These are phyloP conservation scores for Gnomoniopsis smithogilvyi DNA, from an alignment of 2,329 filamentous ascomycete genomes.

Conservation along the genomic window DNA sequence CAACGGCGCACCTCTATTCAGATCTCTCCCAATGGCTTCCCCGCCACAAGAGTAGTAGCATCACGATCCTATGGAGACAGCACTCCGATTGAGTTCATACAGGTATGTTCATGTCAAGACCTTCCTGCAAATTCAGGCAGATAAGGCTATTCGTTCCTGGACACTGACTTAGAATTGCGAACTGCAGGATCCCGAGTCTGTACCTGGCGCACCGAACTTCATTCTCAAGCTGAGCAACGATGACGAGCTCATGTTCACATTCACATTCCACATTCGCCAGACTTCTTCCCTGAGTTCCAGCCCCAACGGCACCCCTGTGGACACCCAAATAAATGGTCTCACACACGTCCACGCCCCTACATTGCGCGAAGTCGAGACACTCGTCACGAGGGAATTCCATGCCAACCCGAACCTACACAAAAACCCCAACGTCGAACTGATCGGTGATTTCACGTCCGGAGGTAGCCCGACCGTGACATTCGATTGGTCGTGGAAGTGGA, in stretches of 20 bases:
- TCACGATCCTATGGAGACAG: slow-evolving; percentile 72
- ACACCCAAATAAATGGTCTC: slow-evolving; percentile 81
- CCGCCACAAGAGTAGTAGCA: slow-evolving; percentile 73
- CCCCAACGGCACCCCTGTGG: slow-evolving; percentile 50
- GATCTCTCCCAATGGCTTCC: slow-evolving; percentile 82
- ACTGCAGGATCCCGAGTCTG: slow-evolving; percentile 70
- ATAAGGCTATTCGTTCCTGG: background rate
- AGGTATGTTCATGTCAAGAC: slow-evolving; percentile 52
- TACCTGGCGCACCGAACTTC: slow-evolving; percentile 61
- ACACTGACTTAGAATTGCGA: slow-evolving; percentile 8
- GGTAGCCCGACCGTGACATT: slow-evolving; percentile 84
- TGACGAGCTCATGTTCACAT: slow-evolving; percentile 89
- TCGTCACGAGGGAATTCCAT: slow-evolving; percentile 93
- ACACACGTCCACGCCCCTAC: slow-evolving; percentile 92
- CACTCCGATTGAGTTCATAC: slow-evolving; percentile 81
- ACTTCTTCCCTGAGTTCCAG: slow-evolving; percentile 33
- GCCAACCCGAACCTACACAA: slow-evolving; percentile 97
- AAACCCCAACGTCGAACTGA: slow-evolving; percentile 89
- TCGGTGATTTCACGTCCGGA: slow-evolving; percentile 86
- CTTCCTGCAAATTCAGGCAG: background rate
- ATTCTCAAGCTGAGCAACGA: slow-evolving; percentile 85
- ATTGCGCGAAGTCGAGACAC: slow-evolving; percentile 81
- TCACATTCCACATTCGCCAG: slow-evolving; percentile 75
- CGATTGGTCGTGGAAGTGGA: slow-evolving; percentile 97
- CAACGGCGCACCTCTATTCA: slow-evolving; percentile 74